Percentiles rank a stretch among this genome's conserved stretches.
phyloP scores from a whole-genome alignment of 768 basidiomycete species.

The Amanita inopinata region DNA sequence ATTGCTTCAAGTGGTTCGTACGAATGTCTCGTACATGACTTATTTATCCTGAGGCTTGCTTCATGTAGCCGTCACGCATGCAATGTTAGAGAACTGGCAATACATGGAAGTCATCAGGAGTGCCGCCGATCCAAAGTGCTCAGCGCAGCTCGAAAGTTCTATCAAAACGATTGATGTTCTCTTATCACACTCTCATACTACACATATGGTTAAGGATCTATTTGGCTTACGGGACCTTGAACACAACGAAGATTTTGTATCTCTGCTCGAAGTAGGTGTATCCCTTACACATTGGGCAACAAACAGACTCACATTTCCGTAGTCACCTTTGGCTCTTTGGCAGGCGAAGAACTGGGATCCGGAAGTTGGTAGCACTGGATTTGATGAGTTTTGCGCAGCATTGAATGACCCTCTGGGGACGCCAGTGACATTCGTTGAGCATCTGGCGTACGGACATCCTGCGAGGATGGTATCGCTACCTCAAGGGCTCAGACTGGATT shows the following conservation, averaged over 20 bases:
- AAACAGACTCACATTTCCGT: constrained; percentile 6
- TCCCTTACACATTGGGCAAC: background rate
- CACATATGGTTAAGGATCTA: constrained; percentile 49
- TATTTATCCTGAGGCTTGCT: background rate
- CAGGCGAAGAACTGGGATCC: constrained; percentile 89
- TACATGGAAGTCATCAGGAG: constrained; percentile 78
- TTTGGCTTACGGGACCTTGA: constrained; percentile 66
- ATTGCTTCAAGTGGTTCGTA: constrained; percentile 76
- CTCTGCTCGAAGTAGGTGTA: constrained; percentile 44
- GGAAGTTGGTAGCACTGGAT: constrained; percentile 45
- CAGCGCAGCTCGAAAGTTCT: constrained; percentile 43
- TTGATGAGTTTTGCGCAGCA: constrained; percentile 59
- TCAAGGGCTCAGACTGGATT: constrained; percentile 43
- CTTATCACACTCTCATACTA: constrained; percentile 37
- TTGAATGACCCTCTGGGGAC: constrained; percentile 24
- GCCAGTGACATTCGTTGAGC: constrained; percentile 11
- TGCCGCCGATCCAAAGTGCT: constrained; percentile 57
- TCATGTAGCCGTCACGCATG: constrained; percentile 70
- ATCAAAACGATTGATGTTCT: constrained; percentile 57
- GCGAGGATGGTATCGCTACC: constrained; percentile 38
- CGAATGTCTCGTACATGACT: background rate
- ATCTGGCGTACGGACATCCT: constrained; percentile 38
- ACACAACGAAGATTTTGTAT: constrained; percentile 76
- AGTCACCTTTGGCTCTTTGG: constrained; percentile 65
- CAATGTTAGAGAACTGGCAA: constrained; percentile 73